Percentiles rank a stretch among this genome's conserved stretches.
These are phyloP conservation scores for Geotrichum europaeum DNA, from an alignment of 1,139 yeast species.

Conservation along the genomic window DNA sequence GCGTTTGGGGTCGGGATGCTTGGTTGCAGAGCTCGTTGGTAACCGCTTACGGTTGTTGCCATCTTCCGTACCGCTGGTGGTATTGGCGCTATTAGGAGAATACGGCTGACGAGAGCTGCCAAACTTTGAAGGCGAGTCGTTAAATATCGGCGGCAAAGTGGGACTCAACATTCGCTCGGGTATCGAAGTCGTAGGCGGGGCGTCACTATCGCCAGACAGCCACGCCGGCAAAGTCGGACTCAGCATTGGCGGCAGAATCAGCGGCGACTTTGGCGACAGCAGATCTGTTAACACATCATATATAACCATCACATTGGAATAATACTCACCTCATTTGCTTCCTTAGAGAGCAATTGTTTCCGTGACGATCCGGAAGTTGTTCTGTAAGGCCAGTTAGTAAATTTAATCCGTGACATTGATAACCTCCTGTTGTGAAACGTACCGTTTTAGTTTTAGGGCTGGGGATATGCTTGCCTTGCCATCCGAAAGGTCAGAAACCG, in stretches of 20 bases:
- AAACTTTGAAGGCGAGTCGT: background rate
- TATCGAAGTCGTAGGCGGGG: background rate
- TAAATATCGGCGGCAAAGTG: conserved; percentile 31
- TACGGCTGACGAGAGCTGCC: background rate
- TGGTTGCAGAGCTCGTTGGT: background rate
- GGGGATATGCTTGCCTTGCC: background rate
- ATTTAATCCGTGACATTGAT: background rate
- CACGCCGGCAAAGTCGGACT: conserved; percentile 29
- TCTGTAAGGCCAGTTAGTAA: background rate
- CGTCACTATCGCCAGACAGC: conserved; percentile 6
- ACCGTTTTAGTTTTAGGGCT: background rate
- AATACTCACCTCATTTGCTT: conserved; percentile 5
- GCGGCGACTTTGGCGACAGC: conserved; percentile 7
- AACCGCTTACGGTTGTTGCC: background rate
- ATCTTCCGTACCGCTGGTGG: background rate
- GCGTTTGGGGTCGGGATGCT: background rate
- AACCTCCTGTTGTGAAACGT: background rate
- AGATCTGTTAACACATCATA: background rate
- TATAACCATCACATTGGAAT: background rate
- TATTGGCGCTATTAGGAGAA: background rate
- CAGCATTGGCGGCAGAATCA: conserved; percentile 36
- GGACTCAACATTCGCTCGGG: conserved; percentile 33
- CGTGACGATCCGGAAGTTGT: background rate
- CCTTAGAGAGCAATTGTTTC: conserved; percentile 3
- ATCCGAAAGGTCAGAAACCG: background rate